Conservation (phyloP, 2,329 filamentous ascomycete genomes). For the Chaetothyriales sp. region DNA sequence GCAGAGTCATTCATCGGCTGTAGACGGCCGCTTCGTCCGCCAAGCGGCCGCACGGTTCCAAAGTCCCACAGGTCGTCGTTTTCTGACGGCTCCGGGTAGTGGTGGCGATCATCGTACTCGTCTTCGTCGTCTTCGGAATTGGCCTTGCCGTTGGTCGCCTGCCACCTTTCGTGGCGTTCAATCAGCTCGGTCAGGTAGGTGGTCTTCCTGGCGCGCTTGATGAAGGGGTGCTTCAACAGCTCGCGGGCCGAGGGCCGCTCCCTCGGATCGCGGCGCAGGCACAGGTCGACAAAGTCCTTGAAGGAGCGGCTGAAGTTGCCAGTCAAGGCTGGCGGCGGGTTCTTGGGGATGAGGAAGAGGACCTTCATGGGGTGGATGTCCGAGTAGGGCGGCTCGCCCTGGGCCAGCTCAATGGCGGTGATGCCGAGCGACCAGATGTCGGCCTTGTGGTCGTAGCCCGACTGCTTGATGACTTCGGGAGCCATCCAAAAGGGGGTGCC, state of each 20-base stretch:
- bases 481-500: conserved; percentile 99
- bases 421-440: conserved; percentile 97
- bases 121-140: conserved; percentile 53
- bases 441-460: conserved; percentile 92
- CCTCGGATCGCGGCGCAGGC: conserved; percentile 75
- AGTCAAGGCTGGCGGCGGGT: conserved; percentile 67
- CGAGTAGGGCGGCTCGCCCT: conserved; percentile 84
- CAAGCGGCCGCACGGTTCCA: conserved; percentile 78
- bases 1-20: conserved; percentile 67
- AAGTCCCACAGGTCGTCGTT: conserved; percentile 97
- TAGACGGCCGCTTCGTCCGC: conserved; percentile 50
- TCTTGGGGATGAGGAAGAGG: conserved; percentile 89
- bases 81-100: conserved; percentile 35
- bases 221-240: conserved; percentile 76
- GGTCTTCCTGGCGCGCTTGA: conserved; percentile 83
- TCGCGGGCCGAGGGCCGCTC: conserved; percentile 80
- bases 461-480: conserved; percentile 96
- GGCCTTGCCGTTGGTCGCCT: conserved; percentile 61
- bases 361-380: conserved; percentile 99
- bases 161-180: conserved; percentile 77
- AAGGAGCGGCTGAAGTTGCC: conserved; percentile 71
- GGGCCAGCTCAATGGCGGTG: conserved; percentile 80
- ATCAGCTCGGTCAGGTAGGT: conserved; percentile 95
- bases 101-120: conserved; percentile 25
- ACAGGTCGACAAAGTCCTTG: conserved; percentile 73